Conservation (phyloP, 108 stramenopile species). For the Skeletonema tropicum region DNA sequence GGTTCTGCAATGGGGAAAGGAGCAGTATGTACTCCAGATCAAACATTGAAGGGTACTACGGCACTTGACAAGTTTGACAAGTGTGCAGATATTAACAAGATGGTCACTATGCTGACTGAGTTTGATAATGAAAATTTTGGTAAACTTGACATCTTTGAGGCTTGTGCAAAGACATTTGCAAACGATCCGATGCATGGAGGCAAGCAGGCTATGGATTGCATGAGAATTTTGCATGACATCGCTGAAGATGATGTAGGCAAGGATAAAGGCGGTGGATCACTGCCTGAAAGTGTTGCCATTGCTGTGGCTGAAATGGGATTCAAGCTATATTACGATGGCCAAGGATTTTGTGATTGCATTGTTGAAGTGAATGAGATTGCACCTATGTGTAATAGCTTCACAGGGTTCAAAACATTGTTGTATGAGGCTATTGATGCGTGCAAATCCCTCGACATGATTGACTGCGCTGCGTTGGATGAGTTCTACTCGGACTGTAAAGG, state of each 20-base stretch:
- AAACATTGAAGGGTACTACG: conserved; percentile 63
- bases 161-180: conserved; percentile 76
- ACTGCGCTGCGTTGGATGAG: conserved; percentile 89
- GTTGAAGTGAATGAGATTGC: conserved; percentile 56
- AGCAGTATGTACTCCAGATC: conserved; percentile 59
- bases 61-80: conserved; percentile 69
- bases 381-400: conserved; percentile 78
- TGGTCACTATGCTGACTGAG: conserved; percentile 73
- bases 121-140: conserved; percentile 92
- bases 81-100: conserved; percentile 69
- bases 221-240: conserved; percentile 77
- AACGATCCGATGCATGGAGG: conserved; percentile 68
- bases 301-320: conserved; percentile 74
- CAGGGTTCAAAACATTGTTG: conserved; percentile 84
- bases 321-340: conserved; percentile 68
- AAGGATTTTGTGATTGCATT: conserved; percentile 84
- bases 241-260: conserved; percentile 54
- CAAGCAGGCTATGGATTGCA: conserved; percentile 79
- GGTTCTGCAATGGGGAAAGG: conserved; percentile 35
- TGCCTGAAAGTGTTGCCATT: conserved; percentile 47
- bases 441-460: conserved; percentile 85
- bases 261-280: conserved; percentile 43
- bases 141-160: conserved; percentile 82
- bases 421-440: conserved; percentile 90
- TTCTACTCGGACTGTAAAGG: conserved; percentile 78